A percentile compares a stretch with the other conserved stretches of the same genome.
phyloP scores from a whole-genome alignment of 1,139 yeast species.

The Yamadazyma sp. region DNA sequence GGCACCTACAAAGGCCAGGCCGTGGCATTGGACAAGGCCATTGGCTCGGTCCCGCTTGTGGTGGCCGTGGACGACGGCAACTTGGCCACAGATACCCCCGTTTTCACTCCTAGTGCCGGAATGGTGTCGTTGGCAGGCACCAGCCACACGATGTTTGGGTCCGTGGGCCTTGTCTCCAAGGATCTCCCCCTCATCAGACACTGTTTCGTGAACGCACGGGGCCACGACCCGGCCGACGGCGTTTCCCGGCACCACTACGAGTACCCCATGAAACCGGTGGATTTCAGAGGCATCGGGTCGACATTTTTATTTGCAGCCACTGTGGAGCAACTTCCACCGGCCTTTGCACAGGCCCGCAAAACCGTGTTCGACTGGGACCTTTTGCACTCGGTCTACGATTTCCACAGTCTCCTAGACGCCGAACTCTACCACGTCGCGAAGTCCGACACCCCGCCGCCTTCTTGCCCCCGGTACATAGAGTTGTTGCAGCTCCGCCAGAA shows the following conservation, averaged over 20 bases:
- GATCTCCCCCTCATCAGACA: constrained; percentile 3
- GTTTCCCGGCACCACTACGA: constrained; percentile 10
- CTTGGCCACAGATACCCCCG: not conserved
- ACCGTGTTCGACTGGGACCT: constrained; percentile 10
- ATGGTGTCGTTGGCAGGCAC: constrained; percentile 11
- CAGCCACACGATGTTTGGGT: constrained; percentile 9
- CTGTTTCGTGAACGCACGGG: constrained; percentile 10
- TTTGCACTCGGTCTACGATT: constrained; percentile 6
- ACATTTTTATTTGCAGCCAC: constrained; percentile 6
- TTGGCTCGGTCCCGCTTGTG: constrained; percentile 2
- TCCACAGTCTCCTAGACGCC: constrained; percentile 5
- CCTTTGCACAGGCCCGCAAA: not conserved
- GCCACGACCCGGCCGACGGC: constrained; percentile 12
- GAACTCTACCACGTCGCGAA: constrained; percentile 6
- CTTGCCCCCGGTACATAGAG: constrained; percentile 3
- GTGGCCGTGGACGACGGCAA: constrained; percentile 8
- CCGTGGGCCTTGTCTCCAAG: constrained; percentile 5
- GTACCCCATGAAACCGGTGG: constrained; percentile 15
- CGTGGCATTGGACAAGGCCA: constrained; percentile 3
- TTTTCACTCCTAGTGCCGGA: constrained; percentile 11
- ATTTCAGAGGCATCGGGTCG: constrained; percentile 11
- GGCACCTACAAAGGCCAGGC: constrained; percentile 3
- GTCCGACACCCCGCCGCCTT: no score
- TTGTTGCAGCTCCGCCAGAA: constrained; percentile 4
- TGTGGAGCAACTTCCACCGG: not conserved